Percentiles rank a stretch among this genome's conserved stretches.
These are phyloP conservation scores for Lomentospora prolificans DNA, from an alignment of 2,329 filamentous ascomycete genomes.

Conservation along the genomic window DNA sequence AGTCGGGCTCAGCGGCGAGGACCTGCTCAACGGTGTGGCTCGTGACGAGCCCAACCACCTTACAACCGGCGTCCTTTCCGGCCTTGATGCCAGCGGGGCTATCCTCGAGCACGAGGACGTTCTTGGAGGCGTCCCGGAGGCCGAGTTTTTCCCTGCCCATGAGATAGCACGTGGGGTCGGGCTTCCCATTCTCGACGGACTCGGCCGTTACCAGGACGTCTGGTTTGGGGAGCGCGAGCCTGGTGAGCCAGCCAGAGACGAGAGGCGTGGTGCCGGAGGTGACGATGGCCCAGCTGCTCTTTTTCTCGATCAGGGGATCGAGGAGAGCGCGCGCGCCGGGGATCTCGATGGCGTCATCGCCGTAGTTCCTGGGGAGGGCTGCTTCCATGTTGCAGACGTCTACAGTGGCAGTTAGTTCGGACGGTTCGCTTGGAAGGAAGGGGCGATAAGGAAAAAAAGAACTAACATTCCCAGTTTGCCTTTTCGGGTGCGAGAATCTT, in stretches of 20 bases:
- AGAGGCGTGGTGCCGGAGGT: conserved; percentile 61
- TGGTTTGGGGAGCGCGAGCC: conserved; percentile 55
- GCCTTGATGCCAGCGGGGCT: conserved; percentile 75
- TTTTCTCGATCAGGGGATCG: conserved; percentile 48
- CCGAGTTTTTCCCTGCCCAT: conserved; percentile 56
- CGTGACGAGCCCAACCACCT: conserved; percentile 74
- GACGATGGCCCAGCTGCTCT: conserved; percentile 77
- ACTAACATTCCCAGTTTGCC: conserved; percentile 88
- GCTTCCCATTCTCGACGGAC: conserved; percentile 66
- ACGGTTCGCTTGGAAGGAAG: neutral
- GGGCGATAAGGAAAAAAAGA: neutral
- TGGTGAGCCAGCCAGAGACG: conserved; percentile 61
- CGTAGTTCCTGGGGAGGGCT: conserved; percentile 65
- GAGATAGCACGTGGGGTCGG: conserved; percentile 64
- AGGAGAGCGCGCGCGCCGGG: conserved; percentile 70
- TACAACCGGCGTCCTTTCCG: conserved; percentile 78
- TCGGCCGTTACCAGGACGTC: conserved; percentile 63
- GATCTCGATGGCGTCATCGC: conserved; percentile 71
- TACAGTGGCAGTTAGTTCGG: conserved; percentile 23
- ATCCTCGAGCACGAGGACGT: conserved; percentile 75
- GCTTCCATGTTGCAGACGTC: conserved; percentile 74
- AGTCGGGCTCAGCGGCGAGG: conserved; percentile 69
- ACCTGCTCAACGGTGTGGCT: conserved; percentile 70
- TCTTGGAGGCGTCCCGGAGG: conserved; percentile 33
- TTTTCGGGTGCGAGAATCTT: conserved; percentile 70